These are phyloP conservation scores for Fusarium solani-melongenae DNA, from an alignment of 2,329 filamentous ascomycete species.

Conservation along the genomic window DNA sequence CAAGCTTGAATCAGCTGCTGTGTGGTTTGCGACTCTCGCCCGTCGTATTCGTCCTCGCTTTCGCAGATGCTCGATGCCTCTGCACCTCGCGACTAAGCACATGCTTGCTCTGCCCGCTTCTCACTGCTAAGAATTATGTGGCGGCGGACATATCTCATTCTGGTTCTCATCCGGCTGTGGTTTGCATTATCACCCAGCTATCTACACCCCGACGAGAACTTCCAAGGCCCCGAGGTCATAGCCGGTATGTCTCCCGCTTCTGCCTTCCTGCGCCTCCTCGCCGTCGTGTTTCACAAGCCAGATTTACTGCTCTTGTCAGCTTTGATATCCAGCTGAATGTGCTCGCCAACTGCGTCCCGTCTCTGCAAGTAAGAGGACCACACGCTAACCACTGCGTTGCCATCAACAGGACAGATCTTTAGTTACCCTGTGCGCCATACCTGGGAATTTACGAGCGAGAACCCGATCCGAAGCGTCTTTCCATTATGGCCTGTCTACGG, in stretches of 20 bases:
- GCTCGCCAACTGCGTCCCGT: not conserved
- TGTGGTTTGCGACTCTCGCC: constrained; percentile 6
- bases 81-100: constrained; percentile 34
- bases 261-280: not conserved
- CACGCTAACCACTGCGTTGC: constrained; percentile 18
- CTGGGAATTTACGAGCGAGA: constrained; percentile 93
- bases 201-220: constrained; percentile 98
- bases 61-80: constrained; percentile 34
- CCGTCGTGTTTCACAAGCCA: not conserved
- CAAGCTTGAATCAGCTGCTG: not conserved
- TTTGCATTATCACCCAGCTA: constrained; percentile 96
- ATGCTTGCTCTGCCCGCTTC: constrained; percentile 42
- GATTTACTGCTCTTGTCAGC: not conserved
- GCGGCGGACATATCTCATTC: constrained; percentile 86
- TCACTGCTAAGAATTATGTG: constrained; percentile 72
- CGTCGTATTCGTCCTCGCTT: constrained; percentile 8
- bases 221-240: constrained; percentile 97
- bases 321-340: not conserved
- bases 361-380: not conserved
- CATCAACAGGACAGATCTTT: constrained; percentile 82
- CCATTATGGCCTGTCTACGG: constrained; percentile 97
- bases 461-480: constrained; percentile 94
- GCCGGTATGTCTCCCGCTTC: constrained; percentile 73
- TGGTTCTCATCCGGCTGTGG: constrained; percentile 89
- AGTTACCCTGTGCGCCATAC: constrained; percentile 89